Percentiles rank a stretch among this genome's conserved stretches.
Evolutionary conservation across 2,329 filamentous ascomycete genomes (phyloP).

Genomic region (Eurotiales sp.): DNA sequence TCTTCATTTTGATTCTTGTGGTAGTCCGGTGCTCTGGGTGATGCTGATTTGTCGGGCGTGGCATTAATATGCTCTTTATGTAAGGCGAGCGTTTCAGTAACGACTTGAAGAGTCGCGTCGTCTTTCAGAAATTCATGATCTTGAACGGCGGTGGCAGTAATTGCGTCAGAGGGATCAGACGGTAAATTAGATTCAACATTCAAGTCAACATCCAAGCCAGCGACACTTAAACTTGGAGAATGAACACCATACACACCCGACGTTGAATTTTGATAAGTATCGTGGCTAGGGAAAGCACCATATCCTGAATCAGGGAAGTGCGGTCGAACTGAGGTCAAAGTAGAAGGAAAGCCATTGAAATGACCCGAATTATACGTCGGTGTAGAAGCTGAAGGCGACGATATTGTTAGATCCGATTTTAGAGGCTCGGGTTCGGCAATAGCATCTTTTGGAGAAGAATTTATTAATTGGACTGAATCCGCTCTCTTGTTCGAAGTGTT

Average conservation of each 20-base stretch:
- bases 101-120: neutral
- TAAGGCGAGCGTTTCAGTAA: neutral
- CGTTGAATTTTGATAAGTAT: neutral
- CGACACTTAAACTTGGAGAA: neutral
- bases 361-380: slow-evolving; percentile 18
- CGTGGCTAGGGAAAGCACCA: neutral
- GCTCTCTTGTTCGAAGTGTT: neutral
- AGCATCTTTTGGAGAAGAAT: neutral
- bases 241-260: neutral
- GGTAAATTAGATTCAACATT: neutral
- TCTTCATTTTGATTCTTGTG: neutral
- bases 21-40: neutral
- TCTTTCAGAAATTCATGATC: neutral
- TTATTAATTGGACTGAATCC: neutral
- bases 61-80: neutral
- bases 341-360: neutral
- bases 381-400: slow-evolving; percentile 35
- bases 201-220: neutral
- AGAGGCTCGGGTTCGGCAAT: slow-evolving; percentile 27
- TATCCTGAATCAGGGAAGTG: neutral
- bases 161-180: neutral
- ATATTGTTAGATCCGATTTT: slow-evolving; percentile 34
- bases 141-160: neutral
- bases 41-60: neutral
- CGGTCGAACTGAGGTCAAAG: neutral